Conservation (phyloP, 2,329 filamentous ascomycete species). For the Exophiala spinifera region DNA sequence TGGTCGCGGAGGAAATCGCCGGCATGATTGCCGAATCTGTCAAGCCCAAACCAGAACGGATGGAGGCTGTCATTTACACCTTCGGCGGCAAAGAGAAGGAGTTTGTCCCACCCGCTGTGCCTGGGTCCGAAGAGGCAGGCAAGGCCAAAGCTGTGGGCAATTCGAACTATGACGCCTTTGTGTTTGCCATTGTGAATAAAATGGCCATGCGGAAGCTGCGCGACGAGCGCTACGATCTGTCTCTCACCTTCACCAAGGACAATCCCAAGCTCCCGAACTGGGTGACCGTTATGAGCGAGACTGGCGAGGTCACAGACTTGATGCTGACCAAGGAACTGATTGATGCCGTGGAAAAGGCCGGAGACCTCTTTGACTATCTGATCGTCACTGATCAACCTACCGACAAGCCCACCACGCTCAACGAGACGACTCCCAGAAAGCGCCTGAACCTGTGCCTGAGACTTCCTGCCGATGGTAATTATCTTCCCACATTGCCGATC, state of each 20-base stretch:
- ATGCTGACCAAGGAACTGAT: slow-evolving; percentile 85
- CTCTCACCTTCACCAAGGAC: slow-evolving; percentile 90
- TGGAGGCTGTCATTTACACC: slow-evolving; percentile 76
- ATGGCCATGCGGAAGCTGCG: slow-evolving; percentile 84
- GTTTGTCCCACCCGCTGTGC: slow-evolving; percentile 63
- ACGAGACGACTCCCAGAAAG: slow-evolving; percentile 82
- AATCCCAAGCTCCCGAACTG: slow-evolving; percentile 83
- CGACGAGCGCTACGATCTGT: slow-evolving; percentile 91
- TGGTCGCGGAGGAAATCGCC: slow-evolving; percentile 64
- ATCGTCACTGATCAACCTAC: slow-evolving; percentile 86
- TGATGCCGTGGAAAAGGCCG: slow-evolving; percentile 72
- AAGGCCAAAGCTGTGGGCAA: slow-evolving; percentile 59
- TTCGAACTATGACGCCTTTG: slow-evolving; percentile 79
- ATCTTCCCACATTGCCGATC: slow-evolving; percentile 65
- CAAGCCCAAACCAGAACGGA: slow-evolving; percentile 63
- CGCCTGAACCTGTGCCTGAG: slow-evolving; percentile 74
- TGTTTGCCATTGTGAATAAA: slow-evolving; percentile 96
- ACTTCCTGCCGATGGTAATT: slow-evolving; percentile 61
- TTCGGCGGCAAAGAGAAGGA: slow-evolving; percentile 89
- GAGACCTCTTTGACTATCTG: slow-evolving; percentile 78
- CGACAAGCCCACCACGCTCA: slow-evolving; percentile 79
- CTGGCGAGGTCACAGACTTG: slow-evolving; percentile 84
- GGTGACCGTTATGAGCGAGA: slow-evolving; percentile 95
- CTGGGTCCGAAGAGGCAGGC: slow-evolving; percentile 58
- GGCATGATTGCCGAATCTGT: slow-evolving; percentile 79